These are phyloP conservation scores for Colletotrichum costaricense DNA, from an alignment of 2,329 filamentous ascomycete species.

Conservation along the genomic window DNA sequence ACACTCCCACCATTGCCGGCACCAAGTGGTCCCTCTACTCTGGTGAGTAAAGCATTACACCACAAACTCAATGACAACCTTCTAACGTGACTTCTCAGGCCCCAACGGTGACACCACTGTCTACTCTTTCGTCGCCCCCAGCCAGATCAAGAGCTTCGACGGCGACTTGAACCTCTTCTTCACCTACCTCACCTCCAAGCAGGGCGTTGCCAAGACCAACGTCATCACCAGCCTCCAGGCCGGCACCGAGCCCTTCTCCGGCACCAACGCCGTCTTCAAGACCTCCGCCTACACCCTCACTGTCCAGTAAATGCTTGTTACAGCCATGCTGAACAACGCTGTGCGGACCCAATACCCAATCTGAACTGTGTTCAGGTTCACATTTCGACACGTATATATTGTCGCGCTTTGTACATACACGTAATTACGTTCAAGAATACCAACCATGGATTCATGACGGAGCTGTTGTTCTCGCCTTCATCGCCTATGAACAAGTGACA, in stretches of 20 bases:
- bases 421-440: background rate
- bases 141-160: conserved; percentile 59
- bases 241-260: conserved; percentile 68
- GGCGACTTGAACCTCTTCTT: conserved; percentile 68
- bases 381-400: background rate
- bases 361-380: background rate
- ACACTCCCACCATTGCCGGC: conserved; percentile 64
- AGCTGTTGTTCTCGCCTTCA: background rate
- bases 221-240: conserved; percentile 64
- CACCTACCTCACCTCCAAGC: conserved; percentile 59
- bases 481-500: background rate
- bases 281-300: conserved; percentile 28
- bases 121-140: conserved; percentile 60
- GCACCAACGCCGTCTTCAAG: conserved; percentile 48
- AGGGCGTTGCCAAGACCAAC: conserved; percentile 60
- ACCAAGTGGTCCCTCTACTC: conserved; percentile 63
- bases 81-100: conserved; percentile 46
- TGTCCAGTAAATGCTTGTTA: conserved; percentile 2
- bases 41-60: background rate
- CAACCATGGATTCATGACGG: background rate
- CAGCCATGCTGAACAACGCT: background rate
- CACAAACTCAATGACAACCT: too few species aligned
- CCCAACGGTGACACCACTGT: conserved; percentile 67
- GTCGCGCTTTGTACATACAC: background rate
- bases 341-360: background rate